Conservation (phyloP, 768 basidiomycete genomes). For the Boletus reticuloceps region DNA sequence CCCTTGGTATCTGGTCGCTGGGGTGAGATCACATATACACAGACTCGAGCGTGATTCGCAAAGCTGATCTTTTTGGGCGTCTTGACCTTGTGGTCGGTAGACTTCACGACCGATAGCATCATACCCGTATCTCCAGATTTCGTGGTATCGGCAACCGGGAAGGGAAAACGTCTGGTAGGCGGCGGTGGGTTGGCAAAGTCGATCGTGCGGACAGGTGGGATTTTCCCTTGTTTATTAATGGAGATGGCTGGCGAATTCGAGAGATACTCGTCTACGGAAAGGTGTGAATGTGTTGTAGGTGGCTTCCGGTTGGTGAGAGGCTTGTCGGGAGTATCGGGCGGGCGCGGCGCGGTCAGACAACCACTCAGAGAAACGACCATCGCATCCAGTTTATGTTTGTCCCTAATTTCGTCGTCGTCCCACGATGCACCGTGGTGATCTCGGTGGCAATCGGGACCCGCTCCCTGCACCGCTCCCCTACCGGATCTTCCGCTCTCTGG, state of each 20-base stretch:
- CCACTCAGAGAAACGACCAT: neutral
- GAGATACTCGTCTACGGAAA: neutral
- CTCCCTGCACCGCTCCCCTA: neutral
- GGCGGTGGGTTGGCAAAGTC: constrained; percentile 27
- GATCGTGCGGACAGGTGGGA: constrained; percentile 18
- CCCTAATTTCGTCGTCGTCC: neutral
- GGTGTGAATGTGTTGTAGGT: neutral
- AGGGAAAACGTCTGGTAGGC: constrained; percentile 9
- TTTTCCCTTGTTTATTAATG: neutral
- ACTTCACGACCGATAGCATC: constrained; percentile 5
- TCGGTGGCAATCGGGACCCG: neutral
- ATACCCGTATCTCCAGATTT: neutral
- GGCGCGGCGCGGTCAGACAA: neutral
- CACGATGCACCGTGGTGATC: neutral
- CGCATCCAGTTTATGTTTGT: neutral
- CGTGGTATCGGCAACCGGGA: neutral
- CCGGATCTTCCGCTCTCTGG: constrained; percentile 7
- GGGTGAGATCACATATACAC: constrained; percentile 18
- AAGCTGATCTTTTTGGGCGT: constrained; percentile 27
- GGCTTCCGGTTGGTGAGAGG: neutral
- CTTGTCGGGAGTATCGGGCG: constrained; percentile 11
- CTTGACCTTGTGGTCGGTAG: constrained; percentile 12
- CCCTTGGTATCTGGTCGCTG: neutral
- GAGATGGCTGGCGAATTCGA: neutral
- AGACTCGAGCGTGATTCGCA: constrained; percentile 21